Conservation (phyloP, 768 basidiomycete genomes). For the Asterophora lycoperdoides region DNA sequence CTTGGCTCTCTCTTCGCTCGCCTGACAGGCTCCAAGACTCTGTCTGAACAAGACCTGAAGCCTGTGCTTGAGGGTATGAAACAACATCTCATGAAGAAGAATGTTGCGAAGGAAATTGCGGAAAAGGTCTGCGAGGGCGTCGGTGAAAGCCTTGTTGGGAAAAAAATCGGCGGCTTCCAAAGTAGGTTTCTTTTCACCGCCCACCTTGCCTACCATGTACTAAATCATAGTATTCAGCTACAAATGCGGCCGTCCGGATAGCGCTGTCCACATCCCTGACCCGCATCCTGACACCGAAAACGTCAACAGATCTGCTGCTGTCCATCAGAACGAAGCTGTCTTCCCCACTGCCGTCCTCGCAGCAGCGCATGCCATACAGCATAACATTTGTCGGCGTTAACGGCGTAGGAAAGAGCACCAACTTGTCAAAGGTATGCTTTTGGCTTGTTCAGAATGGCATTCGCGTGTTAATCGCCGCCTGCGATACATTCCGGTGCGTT, state of each 20-base stretch:
- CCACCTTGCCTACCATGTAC: conserved; percentile 11
- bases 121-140: conserved; percentile 94
- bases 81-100: conserved; percentile 97
- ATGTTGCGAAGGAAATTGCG: conserved; percentile 93
- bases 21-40: conserved; percentile 77
- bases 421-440: conserved; percentile 96
- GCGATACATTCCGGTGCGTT: conserved; percentile 88
- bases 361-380: conserved; percentile 81
- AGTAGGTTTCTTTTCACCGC: conserved; percentile 44
- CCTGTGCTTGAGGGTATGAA: conserved; percentile 94
- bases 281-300: conserved; percentile 92
- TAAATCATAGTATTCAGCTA: conserved; percentile 43
- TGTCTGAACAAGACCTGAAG: conserved; percentile 78
- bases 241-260: conserved; percentile 75
- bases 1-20: conserved; percentile 81
- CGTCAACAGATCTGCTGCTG: conserved; percentile 92
- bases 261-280: conserved; percentile 87
- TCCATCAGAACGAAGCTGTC: conserved; percentile 88
- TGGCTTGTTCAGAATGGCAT: conserved; percentile 97
- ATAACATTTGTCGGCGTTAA: conserved; percentile 98
- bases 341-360: conserved; percentile 66
- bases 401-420: conserved; percentile 98
- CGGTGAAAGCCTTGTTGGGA: conserved; percentile 84
- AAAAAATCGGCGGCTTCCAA: conserved; percentile 86
- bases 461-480: conserved; percentile 93